phyloP scores from a whole-genome alignment of 192 early-diverging fungal species.

The Umbelopsis sp. region DNA sequence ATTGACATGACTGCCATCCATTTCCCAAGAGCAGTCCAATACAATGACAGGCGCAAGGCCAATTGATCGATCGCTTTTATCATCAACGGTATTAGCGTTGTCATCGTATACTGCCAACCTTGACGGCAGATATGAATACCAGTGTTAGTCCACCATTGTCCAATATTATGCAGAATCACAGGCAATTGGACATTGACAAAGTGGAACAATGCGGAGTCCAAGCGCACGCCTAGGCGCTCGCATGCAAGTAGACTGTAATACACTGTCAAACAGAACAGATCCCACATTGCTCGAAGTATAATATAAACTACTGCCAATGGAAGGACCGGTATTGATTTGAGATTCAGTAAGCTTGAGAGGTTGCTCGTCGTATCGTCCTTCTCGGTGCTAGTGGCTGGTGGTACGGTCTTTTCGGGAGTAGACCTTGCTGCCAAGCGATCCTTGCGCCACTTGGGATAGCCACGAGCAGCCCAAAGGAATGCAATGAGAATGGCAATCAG shows the following conservation, averaged over 20 bases:
- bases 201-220: background rate
- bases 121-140: background rate
- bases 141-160: background rate
- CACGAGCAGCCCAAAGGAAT: constrained; percentile 15
- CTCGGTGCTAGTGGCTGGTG: background rate
- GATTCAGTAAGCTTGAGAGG: background rate
- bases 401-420: background rate
- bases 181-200: background rate
- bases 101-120: background rate
- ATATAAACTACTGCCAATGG: background rate
- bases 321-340: constrained; percentile 3
- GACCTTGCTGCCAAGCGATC: background rate
- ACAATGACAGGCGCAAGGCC: background rate
- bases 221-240: background rate
- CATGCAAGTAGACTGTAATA: background rate
- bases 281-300: constrained; percentile 1
- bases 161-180: background rate
- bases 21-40: background rate
- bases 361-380: background rate
- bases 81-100: background rate
- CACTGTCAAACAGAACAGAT: constrained; percentile 3
- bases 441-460: constrained; percentile 6
- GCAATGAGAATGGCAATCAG: background rate
- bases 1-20: background rate
- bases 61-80: background rate